A percentile compares a stretch with the other conserved stretches of the same genome.
Conservation (phyloP, 805 yeast genomes). For the Lipomyces yamadae region DNA sequence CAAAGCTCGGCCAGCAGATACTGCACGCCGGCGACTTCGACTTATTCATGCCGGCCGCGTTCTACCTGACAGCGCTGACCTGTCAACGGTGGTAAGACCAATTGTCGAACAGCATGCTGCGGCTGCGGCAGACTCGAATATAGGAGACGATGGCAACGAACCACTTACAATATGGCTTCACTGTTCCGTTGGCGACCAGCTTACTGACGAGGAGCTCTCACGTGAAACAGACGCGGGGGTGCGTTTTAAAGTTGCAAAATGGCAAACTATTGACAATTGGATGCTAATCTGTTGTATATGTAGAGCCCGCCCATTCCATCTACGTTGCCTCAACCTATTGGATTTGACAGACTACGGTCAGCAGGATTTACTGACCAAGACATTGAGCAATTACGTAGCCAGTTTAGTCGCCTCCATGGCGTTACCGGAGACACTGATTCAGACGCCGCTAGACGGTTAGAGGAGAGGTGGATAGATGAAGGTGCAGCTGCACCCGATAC, state of each 20-base stretch:
- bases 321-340: slow-evolving; percentile 72
- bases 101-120: slow-evolving; percentile 23
- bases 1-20: slow-evolving; percentile 43
- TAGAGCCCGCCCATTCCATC: slow-evolving; percentile 54
- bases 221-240: slow-evolving; percentile 64
- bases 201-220: slow-evolving; percentile 59
- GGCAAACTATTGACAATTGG: neutral
- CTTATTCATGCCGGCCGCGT: slow-evolving; percentile 73
- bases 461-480: slow-evolving; percentile 45
- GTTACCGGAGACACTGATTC: slow-evolving; percentile 57
- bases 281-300: neutral
- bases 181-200: slow-evolving; percentile 74
- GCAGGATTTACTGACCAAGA: slow-evolving; percentile 87
- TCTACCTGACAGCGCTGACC: slow-evolving; percentile 59
- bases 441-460: slow-evolving; percentile 48
- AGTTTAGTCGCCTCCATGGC: slow-evolving; percentile 64
- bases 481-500: slow-evolving; percentile 41
- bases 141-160: slow-evolving; percentile 29
- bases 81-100: slow-evolving; percentile 56
- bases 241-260: neutral
- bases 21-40: slow-evolving; percentile 58
- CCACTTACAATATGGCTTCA: slow-evolving; percentile 63
- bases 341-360: slow-evolving; percentile 80
- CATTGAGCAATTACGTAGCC: slow-evolving; percentile 69
- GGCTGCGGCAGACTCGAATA: slow-evolving; percentile 14